These are phyloP conservation scores for Pseudisothecium myosuroides DNA, from an alignment of 225 moss, liverwort and hornwort species.

Conservation along the genomic window DNA sequence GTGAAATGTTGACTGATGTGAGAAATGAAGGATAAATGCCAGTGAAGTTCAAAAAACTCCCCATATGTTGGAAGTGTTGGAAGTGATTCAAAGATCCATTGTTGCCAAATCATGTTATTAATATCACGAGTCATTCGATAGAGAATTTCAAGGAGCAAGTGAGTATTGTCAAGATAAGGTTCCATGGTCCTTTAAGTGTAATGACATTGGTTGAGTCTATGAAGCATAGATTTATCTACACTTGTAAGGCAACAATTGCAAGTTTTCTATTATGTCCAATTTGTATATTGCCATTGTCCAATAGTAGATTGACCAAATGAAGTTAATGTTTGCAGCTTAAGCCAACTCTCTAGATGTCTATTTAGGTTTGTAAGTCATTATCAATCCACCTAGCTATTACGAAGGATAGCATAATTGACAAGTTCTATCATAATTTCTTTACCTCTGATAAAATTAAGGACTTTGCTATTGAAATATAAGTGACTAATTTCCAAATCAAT, in stretches of 20 bases:
- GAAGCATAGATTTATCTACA: background rate
- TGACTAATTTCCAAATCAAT: background rate
- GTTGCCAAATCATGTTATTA: background rate
- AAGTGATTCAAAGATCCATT: background rate
- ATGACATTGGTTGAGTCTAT: background rate
- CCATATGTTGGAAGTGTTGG: background rate
- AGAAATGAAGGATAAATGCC: background rate
- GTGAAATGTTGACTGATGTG: background rate
- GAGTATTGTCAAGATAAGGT: background rate
- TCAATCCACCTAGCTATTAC: background rate
- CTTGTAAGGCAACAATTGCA: background rate
- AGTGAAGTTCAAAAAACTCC: background rate
- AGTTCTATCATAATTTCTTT: background rate
- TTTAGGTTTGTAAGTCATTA: background rate
- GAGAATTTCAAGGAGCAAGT: background rate
- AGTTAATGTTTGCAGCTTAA: background rate
- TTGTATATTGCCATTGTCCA: background rate
- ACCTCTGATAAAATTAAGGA: background rate
- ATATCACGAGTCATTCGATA: background rate
- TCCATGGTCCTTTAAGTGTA: background rate
- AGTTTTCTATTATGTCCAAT: too few relatives aligned
- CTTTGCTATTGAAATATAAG: background rate
- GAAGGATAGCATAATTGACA: too few relatives aligned
- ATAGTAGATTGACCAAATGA: background rate
- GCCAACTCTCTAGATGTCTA: background rate